A percentile compares a stretch with the other conserved stretches of the same genome.
Conservation (phyloP, 2,329 filamentous ascomycete genomes). For the Aspergillus texensis region DNA sequence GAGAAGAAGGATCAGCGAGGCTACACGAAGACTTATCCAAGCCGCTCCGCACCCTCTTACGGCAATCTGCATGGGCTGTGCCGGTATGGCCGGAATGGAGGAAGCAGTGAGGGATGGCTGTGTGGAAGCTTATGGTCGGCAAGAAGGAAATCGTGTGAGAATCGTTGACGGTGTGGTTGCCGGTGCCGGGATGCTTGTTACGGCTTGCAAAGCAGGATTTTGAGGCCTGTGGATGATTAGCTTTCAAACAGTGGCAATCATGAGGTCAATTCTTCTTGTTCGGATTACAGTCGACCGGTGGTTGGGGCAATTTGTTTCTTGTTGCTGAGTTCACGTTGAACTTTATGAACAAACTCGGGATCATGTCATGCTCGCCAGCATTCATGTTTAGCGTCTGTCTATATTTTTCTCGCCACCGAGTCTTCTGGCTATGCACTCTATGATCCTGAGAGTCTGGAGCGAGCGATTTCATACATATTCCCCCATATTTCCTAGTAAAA, state of each 20-base stretch:
- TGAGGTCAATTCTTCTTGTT: neutral
- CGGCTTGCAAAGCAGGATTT: constrained; percentile 41
- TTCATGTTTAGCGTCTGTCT: neutral
- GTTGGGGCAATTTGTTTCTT: neutral
- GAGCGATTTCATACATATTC: neutral
- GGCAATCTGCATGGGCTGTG: constrained; percentile 82
- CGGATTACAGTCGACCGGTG: neutral
- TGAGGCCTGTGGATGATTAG: constrained; percentile 15
- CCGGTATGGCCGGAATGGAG: constrained; percentile 87
- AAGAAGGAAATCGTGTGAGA: constrained; percentile 60
- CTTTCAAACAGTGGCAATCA: neutral
- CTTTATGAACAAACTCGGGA: neutral
- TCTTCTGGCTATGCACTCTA: neutral
- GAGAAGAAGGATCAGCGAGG: constrained; percentile 65
- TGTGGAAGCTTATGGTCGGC: constrained; percentile 63
- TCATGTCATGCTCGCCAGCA: neutral
- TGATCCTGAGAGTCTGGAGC: neutral
- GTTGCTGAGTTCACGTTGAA: neutral
- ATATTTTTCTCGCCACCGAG: neutral
- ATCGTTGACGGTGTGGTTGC: constrained; percentile 71
- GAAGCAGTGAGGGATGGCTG: constrained; percentile 72
- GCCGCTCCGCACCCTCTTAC: constrained; percentile 54
- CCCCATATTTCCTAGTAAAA: too few relatives aligned
- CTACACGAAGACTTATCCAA: constrained; percentile 67
- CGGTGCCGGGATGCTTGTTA: constrained; percentile 39